These are phyloP conservation scores for Podaxis sp. DNA, from an alignment of 768 basidiomycete species.

Conservation along the genomic window DNA sequence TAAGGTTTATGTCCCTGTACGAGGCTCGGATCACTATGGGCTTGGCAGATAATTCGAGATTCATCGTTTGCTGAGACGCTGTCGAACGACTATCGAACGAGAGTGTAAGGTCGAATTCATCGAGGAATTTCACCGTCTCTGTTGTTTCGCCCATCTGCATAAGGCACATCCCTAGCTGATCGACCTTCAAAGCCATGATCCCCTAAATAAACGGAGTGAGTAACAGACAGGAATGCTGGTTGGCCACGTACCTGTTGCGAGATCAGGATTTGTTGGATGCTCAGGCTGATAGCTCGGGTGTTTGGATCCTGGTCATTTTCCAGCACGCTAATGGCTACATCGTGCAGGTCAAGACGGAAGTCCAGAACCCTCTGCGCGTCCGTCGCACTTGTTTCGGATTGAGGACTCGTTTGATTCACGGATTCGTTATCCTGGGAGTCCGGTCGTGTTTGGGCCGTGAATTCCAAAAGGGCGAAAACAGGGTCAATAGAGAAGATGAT, in stretches of 20 bases:
- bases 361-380: constrained; percentile 29
- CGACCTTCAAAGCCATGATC: constrained; percentile 75
- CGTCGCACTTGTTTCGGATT: not conserved
- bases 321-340: constrained; percentile 83
- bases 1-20: constrained; percentile 88
- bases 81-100: constrained; percentile 82
- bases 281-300: constrained; percentile 82
- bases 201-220: constrained; percentile 42
- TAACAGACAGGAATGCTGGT: not conserved
- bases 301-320: constrained; percentile 77
- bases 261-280: constrained; percentile 79
- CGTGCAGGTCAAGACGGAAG: constrained; percentile 85
- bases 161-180: constrained; percentile 89
- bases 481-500: constrained; percentile 92
- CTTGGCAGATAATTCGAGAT: constrained; percentile 75
- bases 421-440: not conserved
- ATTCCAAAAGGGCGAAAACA: constrained; percentile 81
- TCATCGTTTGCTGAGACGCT: constrained; percentile 67
- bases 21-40: constrained; percentile 94
- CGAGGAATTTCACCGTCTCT: constrained; percentile 88
- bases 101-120: constrained; percentile 85
- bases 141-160: constrained; percentile 78
- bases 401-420: not conserved
- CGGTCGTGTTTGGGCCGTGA: constrained; percentile 38
- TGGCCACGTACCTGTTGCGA: constrained; percentile 73